A percentile compares a stretch with the other conserved stretches of the same genome.
Conservation (phyloP, 2,329 filamentous ascomycete genomes). For the Myriosclerotinia scirpicola region DNA sequence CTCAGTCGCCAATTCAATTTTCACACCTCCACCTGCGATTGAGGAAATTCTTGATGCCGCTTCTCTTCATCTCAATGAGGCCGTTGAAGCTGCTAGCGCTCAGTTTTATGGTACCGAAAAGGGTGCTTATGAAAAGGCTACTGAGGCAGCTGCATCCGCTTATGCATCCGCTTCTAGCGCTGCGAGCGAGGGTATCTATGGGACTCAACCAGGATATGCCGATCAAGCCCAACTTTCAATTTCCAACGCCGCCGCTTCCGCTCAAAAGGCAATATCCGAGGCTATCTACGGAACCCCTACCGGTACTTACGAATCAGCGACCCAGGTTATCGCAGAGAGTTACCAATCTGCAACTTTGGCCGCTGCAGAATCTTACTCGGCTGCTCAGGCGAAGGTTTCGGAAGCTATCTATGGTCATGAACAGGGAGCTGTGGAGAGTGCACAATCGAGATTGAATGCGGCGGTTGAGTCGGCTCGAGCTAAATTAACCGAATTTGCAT, state of each 20-base stretch:
- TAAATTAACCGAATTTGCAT: slow-evolving; percentile 35
- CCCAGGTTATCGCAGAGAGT: slow-evolving; percentile 29
- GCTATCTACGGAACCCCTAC: slow-evolving; percentile 59
- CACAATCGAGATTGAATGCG: slow-evolving; percentile 34
- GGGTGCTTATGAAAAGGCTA: slow-evolving; percentile 54
- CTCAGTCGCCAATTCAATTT: slow-evolving; percentile 49
- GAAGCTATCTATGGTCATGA: slow-evolving; percentile 35
- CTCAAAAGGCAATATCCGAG: slow-evolving; percentile 54
- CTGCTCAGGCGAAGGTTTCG: slow-evolving; percentile 27
- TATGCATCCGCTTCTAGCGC: slow-evolving; percentile 51
- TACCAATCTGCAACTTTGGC: slow-evolving; percentile 30
- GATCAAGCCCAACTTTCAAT: slow-evolving; percentile 55
- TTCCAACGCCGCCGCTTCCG: slow-evolving; percentile 53
- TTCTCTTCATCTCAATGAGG: slow-evolving; percentile 55
- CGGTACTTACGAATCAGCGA: slow-evolving; percentile 29
- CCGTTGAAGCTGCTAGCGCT: slow-evolving; percentile 57
- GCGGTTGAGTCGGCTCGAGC: slow-evolving; percentile 38
- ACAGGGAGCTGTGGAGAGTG: slow-evolving; percentile 38
- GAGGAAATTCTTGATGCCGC: slow-evolving; percentile 59
- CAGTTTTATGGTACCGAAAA: slow-evolving; percentile 59
- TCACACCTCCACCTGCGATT: slow-evolving; percentile 57
- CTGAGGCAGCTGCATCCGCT: slow-evolving; percentile 52
- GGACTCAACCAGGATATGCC: slow-evolving; percentile 51
- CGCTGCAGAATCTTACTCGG: slow-evolving; percentile 25
- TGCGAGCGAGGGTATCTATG: slow-evolving; percentile 56